Percentiles rank a stretch among this genome's conserved stretches.
Conservation (phyloP, 495 filamentous ascomycete species). For the Niebla homalea region DNA sequence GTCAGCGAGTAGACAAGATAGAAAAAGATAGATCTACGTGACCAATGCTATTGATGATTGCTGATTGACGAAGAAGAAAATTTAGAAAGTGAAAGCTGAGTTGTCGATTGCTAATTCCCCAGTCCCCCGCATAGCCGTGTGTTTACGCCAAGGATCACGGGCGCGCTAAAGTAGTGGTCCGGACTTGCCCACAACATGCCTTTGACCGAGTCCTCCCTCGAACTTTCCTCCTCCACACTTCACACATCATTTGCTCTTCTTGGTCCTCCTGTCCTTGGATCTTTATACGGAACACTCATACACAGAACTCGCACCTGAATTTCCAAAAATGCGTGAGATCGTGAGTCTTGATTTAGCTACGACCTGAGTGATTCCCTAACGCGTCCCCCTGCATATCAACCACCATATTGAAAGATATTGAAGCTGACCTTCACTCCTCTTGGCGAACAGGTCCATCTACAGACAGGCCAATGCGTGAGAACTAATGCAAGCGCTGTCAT, state of each 20-base stretch:
- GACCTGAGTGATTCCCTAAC: conserved; percentile 11
- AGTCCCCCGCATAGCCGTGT: not conserved
- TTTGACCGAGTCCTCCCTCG: not conserved
- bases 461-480: conserved; percentile 97
- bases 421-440: conserved; percentile 23
- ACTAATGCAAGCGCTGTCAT: not conserved
- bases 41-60: no score
- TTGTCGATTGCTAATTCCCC: not conserved
- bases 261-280: conserved; percentile 5
- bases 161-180: conserved; percentile 7
- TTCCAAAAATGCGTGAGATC: conserved; percentile 67
- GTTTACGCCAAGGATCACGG: conserved; percentile 12
- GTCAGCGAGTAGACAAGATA: no score
- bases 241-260: not conserved
- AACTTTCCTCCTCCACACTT: not conserved
- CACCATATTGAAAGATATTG: conserved; percentile 25
- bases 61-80: no score
- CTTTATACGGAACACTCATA: conserved; percentile 29
- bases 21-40: no score
- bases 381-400: conserved; percentile 18
- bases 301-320: no score
- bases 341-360: conserved; percentile 40
- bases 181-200: conserved; percentile 12
- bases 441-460: conserved; percentile 73
- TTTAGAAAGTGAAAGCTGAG: no score